Percentiles rank a stretch among this genome's conserved stretches.
phyloP scores from a whole-genome alignment of 2,329 filamentous ascomycete species.

The Diaporthe destruens region DNA sequence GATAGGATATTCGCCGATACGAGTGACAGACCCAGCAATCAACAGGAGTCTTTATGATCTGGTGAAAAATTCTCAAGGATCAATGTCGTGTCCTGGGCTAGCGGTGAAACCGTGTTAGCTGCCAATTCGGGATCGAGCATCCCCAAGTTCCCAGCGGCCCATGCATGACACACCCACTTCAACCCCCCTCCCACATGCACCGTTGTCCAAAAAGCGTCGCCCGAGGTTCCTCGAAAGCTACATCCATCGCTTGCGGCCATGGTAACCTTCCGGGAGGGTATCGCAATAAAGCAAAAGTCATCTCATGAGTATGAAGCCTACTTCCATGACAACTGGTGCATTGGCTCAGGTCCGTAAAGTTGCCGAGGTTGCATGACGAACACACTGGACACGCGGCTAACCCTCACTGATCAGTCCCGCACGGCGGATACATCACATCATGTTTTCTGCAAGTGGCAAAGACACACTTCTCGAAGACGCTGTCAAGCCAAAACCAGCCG shows the following conservation, averaged over 20 bases:
- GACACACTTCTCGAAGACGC: slow-evolving; percentile 50
- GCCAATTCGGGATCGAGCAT: neutral
- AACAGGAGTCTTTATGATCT: neutral
- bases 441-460: slow-evolving; percentile 54
- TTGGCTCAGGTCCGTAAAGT: slow-evolving; percentile 25
- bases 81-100: neutral
- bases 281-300: slow-evolving; percentile 12
- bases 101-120: slow-evolving; percentile 17
- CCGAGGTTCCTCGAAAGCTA: neutral
- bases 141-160: neutral
- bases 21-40: neutral
- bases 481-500: slow-evolving; percentile 48
- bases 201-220: neutral
- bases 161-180: neutral
- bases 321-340: slow-evolving; percentile 18
- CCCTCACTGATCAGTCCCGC: slow-evolving; percentile 52
- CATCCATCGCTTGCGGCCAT: slow-evolving; percentile 5
- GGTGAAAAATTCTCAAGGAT: neutral
- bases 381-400: slow-evolving; percentile 1
- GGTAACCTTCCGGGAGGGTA: slow-evolving; percentile 8
- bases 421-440: slow-evolving; percentile 60
- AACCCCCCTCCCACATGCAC: neutral
- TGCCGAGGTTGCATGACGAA: slow-evolving; percentile 8
- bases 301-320: slow-evolving; percentile 3
- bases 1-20: neutral